These are phyloP conservation scores for Epichloe gansuensis DNA, from an alignment of 2,329 filamentous ascomycete species.

Conservation along the genomic window DNA sequence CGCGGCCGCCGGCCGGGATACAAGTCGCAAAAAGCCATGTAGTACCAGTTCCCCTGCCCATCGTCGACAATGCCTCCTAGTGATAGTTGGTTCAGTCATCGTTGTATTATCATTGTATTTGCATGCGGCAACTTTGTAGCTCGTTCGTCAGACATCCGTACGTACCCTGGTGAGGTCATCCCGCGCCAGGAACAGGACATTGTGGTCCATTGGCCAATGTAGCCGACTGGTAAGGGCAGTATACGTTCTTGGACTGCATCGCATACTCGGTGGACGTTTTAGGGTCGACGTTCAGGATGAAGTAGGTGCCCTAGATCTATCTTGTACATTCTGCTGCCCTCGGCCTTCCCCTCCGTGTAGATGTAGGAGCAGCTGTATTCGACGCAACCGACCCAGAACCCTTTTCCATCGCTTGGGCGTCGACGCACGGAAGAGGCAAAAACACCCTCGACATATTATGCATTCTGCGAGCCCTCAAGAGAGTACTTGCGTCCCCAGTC, in stretches of 20 bases:
- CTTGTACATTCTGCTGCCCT: neutral
- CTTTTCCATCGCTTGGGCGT: neutral
- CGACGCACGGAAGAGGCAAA: neutral
- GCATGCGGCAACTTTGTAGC: neutral
- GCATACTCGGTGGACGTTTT: neutral
- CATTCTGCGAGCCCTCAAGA: neutral
- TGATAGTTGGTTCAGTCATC: neutral
- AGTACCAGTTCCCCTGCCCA: neutral
- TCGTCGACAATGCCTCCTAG: neutral
- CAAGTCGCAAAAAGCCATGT: neutral
- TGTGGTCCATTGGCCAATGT: neutral
- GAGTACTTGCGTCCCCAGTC: neutral
- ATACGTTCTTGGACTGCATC: neutral
- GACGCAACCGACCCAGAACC: neutral
- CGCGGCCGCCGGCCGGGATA: neutral
- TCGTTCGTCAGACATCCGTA: neutral
- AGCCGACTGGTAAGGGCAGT: neutral
- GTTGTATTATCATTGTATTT: neutral
- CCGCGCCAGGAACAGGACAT: neutral
- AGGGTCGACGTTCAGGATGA: neutral
- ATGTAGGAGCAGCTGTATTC: constrained; percentile 1
- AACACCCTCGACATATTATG: neutral
- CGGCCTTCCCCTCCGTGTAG: neutral
- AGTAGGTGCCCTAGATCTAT: constrained; percentile 1
- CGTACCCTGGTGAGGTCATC: neutral